Evolutionary conservation across 805 yeast species (phyloP).

Genomic region (Ogataea pilisensis): DNA sequence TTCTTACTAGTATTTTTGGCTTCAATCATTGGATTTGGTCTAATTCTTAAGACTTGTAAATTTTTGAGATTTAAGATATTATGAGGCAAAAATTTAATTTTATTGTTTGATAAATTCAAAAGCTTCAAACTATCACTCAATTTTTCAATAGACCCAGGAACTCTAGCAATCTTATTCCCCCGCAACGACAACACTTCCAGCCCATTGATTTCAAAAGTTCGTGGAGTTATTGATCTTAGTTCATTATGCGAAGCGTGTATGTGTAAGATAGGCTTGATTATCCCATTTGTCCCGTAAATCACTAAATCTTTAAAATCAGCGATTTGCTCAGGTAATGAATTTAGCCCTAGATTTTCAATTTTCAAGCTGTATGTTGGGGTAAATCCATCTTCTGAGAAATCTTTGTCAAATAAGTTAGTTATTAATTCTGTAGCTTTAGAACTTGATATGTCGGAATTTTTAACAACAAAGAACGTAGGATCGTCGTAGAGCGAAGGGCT

Average conservation of each 20-base stretch:
- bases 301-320: constrained; percentile 54
- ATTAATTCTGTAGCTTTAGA: constrained; percentile 39
- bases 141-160: constrained; percentile 45
- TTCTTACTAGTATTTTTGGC: constrained; percentile 13
- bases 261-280: constrained; percentile 37
- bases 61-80: constrained; percentile 44
- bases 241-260: constrained; percentile 49
- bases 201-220: constrained; percentile 46
- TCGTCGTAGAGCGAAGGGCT: constrained; percentile 31
- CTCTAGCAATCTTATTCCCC: constrained; percentile 41
- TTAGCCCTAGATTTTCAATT: constrained; percentile 44
- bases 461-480: constrained; percentile 30
- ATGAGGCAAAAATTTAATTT: constrained; percentile 47
- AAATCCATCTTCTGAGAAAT: constrained; percentile 27
- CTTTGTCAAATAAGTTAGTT: constrained; percentile 42
- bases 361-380: constrained; percentile 33
- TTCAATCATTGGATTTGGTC: constrained; percentile 48
- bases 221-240: constrained; percentile 43
- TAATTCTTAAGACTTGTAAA: constrained; percentile 44
- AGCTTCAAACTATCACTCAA: constrained; percentile 39
- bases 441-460: constrained; percentile 18
- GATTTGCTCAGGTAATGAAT: constrained; percentile 52
- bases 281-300: constrained; percentile 33
- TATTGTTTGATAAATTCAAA: constrained; percentile 48
- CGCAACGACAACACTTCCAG: constrained; percentile 50